Evolutionary conservation across 2,329 filamentous ascomycete species (phyloP).

Genomic region (Fusarium sulawesiense): DNA sequence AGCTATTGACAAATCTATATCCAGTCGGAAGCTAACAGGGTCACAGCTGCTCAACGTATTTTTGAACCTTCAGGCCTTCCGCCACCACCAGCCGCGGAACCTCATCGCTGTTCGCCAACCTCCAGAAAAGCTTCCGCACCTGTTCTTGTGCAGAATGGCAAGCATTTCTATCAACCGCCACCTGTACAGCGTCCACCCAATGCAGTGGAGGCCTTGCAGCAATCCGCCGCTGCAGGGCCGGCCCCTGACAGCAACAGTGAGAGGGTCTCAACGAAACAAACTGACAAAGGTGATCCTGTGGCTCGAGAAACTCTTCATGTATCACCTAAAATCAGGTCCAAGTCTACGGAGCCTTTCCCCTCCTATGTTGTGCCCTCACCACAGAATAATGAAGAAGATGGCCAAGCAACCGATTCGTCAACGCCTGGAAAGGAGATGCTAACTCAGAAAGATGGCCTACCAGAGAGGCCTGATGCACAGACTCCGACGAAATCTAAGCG

Average conservation of each 20-base stretch:
- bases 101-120: conserved; percentile 38
- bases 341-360: conserved; percentile 10
- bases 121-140: conserved; percentile 36
- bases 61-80: conserved; percentile 48
- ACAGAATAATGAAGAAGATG: background rate
- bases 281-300: background rate
- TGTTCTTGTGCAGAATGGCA: conserved; percentile 33
- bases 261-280: background rate
- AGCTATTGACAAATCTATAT: background rate
- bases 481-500: conserved; percentile 39
- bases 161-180: conserved; percentile 45
- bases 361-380: background rate
- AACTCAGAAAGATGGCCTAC: conserved; percentile 9
- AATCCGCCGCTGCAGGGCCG: conserved; percentile 45
- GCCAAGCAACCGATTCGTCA: background rate
- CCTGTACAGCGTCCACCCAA: conserved; percentile 5
- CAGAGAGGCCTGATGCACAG: conserved; percentile 11
- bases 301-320: background rate
- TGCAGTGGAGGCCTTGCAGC: conserved; percentile 46
- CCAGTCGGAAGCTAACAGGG: conserved; percentile 25
- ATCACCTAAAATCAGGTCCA: conserved; percentile 12
- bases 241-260: conserved; percentile 26
- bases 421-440: background rate
- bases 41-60: conserved; percentile 46
- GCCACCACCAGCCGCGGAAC: conserved; percentile 37